Conservation (phyloP, 148 eudicot genomes). For the Arctostaphylos glauca region DNA sequence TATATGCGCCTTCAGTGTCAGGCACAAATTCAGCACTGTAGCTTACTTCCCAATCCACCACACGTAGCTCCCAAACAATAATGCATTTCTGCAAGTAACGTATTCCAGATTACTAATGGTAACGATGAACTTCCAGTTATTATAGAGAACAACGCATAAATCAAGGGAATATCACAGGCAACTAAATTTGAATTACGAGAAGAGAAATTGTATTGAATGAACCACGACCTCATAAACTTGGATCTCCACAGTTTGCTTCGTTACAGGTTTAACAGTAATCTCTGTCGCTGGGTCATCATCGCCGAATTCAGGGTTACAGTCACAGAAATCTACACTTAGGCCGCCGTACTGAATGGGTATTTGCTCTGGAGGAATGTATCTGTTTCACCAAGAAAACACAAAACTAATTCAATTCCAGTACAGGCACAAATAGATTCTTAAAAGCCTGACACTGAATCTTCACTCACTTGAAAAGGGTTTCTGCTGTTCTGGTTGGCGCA, state of each 20-base stretch:
- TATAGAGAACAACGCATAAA: not conserved
- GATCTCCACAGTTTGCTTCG: constrained; percentile 68
- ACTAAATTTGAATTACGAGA: not conserved
- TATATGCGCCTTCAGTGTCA: constrained; percentile 54
- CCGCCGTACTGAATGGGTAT: constrained; percentile 88
- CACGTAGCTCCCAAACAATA: constrained; percentile 86
- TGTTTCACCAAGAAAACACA: constrained; percentile 23
- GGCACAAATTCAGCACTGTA: constrained; percentile 90
- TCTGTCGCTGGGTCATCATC: constrained; percentile 34
- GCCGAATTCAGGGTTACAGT: constrained; percentile 66
- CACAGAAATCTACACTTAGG: constrained; percentile 63
- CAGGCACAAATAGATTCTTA: not conserved
- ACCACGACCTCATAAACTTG: constrained; percentile 62
- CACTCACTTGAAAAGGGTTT: constrained; percentile 80
- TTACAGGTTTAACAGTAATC: no score
- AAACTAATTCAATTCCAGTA: not conserved
- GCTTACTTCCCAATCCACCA: constrained; percentile 93
- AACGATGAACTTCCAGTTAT: not conserved
- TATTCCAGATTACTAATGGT: not conserved
- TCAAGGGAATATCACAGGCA: not conserved
- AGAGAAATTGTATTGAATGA: not conserved
- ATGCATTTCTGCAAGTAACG: constrained; percentile 50
- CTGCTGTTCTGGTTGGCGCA: constrained; percentile 60
- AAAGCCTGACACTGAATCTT: not conserved
- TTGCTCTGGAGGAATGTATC: constrained; percentile 81